phyloP scores from a whole-genome alignment of 306 rosid species.

The Aeschynomene evenia region DNA sequence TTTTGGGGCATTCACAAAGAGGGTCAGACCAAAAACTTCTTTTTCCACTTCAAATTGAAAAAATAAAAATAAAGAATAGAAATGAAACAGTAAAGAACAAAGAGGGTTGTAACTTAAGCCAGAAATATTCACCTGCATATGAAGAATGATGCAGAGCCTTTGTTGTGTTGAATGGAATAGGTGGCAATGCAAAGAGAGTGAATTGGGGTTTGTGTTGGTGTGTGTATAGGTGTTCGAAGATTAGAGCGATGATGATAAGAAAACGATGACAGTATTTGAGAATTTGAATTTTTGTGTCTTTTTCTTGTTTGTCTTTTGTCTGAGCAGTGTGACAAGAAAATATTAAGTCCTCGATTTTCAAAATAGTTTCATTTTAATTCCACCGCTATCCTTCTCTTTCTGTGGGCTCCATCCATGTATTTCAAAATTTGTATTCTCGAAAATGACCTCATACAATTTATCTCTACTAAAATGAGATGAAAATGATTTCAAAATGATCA shows the following conservation, averaged over 20 bases:
- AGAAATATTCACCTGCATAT: slow-evolving; percentile 19
- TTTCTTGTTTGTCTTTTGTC: neutral
- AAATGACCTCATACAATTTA: neutral
- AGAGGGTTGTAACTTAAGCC: neutral
- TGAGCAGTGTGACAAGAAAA: neutral
- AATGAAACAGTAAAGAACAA: neutral
- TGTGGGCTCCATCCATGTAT: neutral
- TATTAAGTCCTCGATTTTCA: slow-evolving; percentile 29
- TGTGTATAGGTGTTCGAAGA: neutral
- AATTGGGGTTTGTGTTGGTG: too few species aligned
- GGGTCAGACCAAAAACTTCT: neutral
- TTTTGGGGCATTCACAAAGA: neutral
- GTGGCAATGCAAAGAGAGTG: neutral
- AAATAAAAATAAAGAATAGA: neutral
- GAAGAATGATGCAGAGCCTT: slow-evolving; percentile 10
- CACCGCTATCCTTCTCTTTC: slow-evolving; percentile 66
- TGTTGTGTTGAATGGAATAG: neutral
- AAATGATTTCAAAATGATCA: too few species aligned
- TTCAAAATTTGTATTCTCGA: neutral
- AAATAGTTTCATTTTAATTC: slow-evolving; percentile 46
- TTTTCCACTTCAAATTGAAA: neutral
- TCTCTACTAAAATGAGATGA: too few species aligned
- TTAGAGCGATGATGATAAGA: neutral
- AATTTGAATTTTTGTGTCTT: neutral
- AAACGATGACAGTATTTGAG: neutral